These are phyloP conservation scores for Ophiostoma pallidulum DNA, from an alignment of 2,329 filamentous ascomycete genomes.

Conservation along the genomic window DNA sequence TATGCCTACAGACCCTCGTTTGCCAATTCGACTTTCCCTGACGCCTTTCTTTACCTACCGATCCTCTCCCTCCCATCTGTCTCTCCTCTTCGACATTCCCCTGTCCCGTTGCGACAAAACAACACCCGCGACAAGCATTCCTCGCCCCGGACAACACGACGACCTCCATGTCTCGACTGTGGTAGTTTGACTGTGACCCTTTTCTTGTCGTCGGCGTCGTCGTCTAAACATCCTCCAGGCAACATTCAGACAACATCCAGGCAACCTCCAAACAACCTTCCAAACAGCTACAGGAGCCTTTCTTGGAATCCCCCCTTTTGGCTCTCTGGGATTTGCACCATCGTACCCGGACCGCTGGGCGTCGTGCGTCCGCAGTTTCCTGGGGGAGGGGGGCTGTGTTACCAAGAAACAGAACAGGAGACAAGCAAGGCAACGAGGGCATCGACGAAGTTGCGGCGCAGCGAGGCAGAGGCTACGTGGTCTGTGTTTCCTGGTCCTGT, in stretches of 20 bases:
- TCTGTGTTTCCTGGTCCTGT: too few relatives aligned
- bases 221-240: not conserved
- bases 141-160: not conserved
- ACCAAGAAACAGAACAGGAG: slow-evolving; percentile 1
- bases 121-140: too few relatives aligned
- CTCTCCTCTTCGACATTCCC: too few relatives aligned
- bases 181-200: not conserved
- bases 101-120: too few relatives aligned
- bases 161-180: slow-evolving; percentile 5
- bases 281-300: too few relatives aligned
- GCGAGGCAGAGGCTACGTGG: too few relatives aligned
- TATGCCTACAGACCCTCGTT: too few relatives aligned
- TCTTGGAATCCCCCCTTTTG: not conserved
- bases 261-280: too few relatives aligned
- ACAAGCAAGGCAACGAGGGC: not conserved
- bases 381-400: slow-evolving; percentile 23
- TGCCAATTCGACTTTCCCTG: too few relatives aligned
- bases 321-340: slow-evolving; percentile 7
- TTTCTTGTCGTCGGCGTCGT: not conserved
- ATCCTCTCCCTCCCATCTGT: too few relatives aligned
- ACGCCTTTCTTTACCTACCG: too few relatives aligned
- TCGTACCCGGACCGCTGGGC: slow-evolving; percentile 11
- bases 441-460: too few relatives aligned
- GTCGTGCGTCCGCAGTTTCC: slow-evolving; percentile 1
- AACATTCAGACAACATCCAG: not conserved